Evolutionary conservation across 345 rosid species (phyloP), one percentile per base, ranked within the genome.

Genomic region (Garcia nutans): DNA sequence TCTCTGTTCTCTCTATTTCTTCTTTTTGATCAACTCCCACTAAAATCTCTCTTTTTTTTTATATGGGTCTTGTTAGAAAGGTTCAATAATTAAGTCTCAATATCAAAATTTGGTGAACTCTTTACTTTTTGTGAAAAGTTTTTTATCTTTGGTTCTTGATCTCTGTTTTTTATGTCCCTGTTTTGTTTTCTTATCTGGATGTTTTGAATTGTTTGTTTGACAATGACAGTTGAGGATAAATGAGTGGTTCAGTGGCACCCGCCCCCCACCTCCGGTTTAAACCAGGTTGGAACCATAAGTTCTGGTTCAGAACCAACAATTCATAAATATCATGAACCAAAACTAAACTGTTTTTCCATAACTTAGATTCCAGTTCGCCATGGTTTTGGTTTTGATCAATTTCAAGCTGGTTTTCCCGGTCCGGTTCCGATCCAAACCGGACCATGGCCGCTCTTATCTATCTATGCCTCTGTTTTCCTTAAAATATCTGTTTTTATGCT

Each of bases 211-310:
- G 10, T 64, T 82, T 60, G 74, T 45, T 74, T 83, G 33, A 71
- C 28, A 56, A 86, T 89, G 87, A 71, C 73, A 28, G 88, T 78
- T 37, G 86, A 82, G 75, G 84, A 79, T 64, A 81, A 59, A 79
- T 55, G 42, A 77, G 75, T 64, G 64, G 68, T 75, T 65, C 59
- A 31, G 71, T 19, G 31, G 31, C 31, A 28, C 31, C 31, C 31
- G 2, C 31, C 31, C 31, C 2, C 31, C 31, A 28, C 31, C 31
- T 2, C 31, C 31, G 31, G 31, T 28, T 28, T 2, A 28, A 28
- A 28, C 31, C 31, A 28, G 31, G 31, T 28, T 2, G 2, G 31
- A 28, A 28, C 31, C 31, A 28, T 28, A 28, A 28, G 31, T 28
- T 28, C 31, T 28, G 31, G 31, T 28, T 28, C 31, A 2, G 31